Percentiles rank a stretch among this genome's conserved stretches.
Conservation (phyloP, 1,284 basidiomycete genomes). For the Ustilago lituana region DNA sequence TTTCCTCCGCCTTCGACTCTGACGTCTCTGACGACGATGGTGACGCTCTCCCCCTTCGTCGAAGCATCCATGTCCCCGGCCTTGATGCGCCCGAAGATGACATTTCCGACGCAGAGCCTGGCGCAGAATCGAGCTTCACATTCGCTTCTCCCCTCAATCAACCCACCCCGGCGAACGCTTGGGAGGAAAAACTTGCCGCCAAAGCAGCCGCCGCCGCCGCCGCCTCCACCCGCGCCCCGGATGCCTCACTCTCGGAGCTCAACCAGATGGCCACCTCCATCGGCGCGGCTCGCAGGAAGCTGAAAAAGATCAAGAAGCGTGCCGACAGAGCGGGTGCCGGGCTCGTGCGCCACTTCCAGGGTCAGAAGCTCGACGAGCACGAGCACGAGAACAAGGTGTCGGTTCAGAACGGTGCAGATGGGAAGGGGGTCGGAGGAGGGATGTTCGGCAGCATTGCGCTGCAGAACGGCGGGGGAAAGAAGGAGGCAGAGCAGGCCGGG, state of each 20-base stretch:
- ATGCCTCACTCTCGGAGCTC: slow-evolving; percentile 40
- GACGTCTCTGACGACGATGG: slow-evolving; percentile 14
- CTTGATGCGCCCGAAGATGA: slow-evolving; percentile 8
- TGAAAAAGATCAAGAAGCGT: slow-evolving; percentile 51
- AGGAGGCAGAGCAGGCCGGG: not conserved
- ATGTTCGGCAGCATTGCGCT: slow-evolving; percentile 29
- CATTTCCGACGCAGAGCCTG: not conserved
- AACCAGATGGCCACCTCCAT: slow-evolving; percentile 23
- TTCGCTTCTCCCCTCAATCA: not conserved
- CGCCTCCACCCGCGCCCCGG: slow-evolving; percentile 17
- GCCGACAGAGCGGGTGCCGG: slow-evolving; percentile 41
- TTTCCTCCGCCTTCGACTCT: slow-evolving; percentile 10
- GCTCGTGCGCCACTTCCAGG: slow-evolving; percentile 26
- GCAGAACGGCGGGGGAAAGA: not conserved
- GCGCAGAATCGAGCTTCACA: not conserved
- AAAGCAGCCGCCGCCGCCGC: slow-evolving; percentile 12
- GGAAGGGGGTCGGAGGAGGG: slow-evolving; percentile 14
- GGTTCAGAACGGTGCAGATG: too few species aligned
- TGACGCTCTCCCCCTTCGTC: not conserved
- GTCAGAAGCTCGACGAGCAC: slow-evolving; percentile 19
- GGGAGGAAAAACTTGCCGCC: slow-evolving; percentile 27
- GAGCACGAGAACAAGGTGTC: not conserved
- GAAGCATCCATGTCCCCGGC: slow-evolving; percentile 12
- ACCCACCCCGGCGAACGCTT: not conserved
- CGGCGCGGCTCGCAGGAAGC: slow-evolving; percentile 18